Evolutionary conservation across 2,329 filamentous ascomycete species (phyloP).

Genomic region (Cladophialophora yegresii): DNA sequence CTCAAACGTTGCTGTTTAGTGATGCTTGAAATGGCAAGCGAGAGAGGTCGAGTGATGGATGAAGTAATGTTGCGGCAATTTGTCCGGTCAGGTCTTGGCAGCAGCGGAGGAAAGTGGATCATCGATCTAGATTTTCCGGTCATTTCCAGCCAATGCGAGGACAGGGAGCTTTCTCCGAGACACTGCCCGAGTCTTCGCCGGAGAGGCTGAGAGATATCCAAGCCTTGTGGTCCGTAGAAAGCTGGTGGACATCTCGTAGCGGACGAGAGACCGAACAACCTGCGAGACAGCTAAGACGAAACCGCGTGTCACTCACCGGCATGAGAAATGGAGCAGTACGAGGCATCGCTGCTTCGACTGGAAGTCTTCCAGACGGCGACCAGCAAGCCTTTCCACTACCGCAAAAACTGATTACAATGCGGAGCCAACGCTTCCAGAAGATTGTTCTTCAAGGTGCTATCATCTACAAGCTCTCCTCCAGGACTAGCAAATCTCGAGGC

Average conservation of each 20-base stretch:
- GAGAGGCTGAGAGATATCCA: slow-evolving; percentile 4
- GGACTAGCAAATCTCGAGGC: not conserved
- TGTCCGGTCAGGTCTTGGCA: not conserved
- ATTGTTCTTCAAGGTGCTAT: no score
- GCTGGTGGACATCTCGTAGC: not conserved
- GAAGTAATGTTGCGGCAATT: slow-evolving; percentile 6
- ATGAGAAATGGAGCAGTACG: not conserved
- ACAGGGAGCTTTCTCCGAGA: not conserved
- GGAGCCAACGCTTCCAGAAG: no score
- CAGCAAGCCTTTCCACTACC: no score
- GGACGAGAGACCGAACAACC: not conserved
- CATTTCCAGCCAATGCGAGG: not conserved
- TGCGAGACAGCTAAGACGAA: not conserved
- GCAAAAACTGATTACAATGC: no score
- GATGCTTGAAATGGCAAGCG: not conserved
- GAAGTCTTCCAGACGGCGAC: not conserved
- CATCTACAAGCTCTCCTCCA: not conserved
- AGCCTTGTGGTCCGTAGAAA: not conserved
- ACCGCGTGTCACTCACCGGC: not conserved
- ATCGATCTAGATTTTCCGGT: not conserved
- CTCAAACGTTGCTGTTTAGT: not conserved
- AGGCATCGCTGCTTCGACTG: not conserved
- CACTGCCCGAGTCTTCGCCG: not conserved
- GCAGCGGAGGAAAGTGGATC: not conserved
- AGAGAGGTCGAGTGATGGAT: not conserved